Percentiles rank a stretch among this genome's conserved stretches.
Evolutionary conservation across 192 early-diverging fungal species (phyloP).

Genomic region (Piromyces sp.): DNA sequence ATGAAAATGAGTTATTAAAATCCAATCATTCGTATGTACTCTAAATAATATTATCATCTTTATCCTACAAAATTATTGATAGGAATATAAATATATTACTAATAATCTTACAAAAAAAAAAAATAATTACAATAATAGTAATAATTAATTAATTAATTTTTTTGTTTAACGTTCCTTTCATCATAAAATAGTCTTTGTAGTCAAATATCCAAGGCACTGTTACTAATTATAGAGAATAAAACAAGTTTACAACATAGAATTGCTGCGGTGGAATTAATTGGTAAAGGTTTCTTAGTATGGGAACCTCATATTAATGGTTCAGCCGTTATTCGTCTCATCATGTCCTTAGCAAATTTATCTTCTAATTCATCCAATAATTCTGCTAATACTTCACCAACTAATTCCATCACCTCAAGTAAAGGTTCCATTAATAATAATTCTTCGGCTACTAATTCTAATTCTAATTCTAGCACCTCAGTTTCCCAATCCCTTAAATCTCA

Average conservation of each 20-base stretch:
- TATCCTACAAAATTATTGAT: no score
- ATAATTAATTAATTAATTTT: no score
- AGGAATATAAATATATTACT: no score
- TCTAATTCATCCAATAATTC: not conserved
- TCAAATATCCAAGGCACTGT: slow-evolving; percentile 44
- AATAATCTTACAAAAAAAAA: no score
- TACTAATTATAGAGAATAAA: slow-evolving; percentile 44
- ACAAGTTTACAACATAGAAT: slow-evolving; percentile 22
- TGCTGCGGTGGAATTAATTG: slow-evolving; percentile 52
- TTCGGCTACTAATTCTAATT: not conserved
- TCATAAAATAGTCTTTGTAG: slow-evolving; percentile 31
- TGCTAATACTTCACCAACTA: not conserved
- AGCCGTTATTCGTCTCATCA: not conserved
- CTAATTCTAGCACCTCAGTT: no score
- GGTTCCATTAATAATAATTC: slow-evolving; percentile 18
- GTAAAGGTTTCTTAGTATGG: slow-evolving; percentile 54
- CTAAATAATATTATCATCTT: no score
- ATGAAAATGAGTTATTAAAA: slow-evolving; percentile 25
- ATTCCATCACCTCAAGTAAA: slow-evolving; percentile 11
- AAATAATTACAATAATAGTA: no score
- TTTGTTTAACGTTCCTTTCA: no score
- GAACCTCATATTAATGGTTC: slow-evolving; percentile 56
- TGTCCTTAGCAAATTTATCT: not conserved
- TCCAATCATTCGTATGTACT: slow-evolving; percentile 11
- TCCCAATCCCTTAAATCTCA: no score